These are phyloP conservation scores for Blastobotrys attinorum DNA, from an alignment of 805 yeast genomes.

Conservation along the genomic window DNA sequence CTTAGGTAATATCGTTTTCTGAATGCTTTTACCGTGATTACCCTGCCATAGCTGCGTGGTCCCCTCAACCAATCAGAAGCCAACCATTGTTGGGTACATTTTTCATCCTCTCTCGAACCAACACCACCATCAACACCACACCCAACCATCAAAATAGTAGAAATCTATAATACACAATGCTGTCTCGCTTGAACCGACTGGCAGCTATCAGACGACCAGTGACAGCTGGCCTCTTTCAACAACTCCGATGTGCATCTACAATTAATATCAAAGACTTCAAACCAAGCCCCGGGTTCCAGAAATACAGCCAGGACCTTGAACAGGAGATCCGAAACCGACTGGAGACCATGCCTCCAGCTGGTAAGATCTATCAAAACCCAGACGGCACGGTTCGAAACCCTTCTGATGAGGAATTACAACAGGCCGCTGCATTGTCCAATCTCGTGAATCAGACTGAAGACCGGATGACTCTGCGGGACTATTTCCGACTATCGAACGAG, in stretches of 20 bases:
- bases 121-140: not conserved
- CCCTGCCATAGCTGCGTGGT: no score
- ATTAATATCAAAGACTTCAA: slow-evolving; percentile 16
- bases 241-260: slow-evolving; percentile 1
- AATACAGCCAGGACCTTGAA: slow-evolving; percentile 16
- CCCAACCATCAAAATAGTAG: not conserved
- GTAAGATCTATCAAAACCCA: slow-evolving; percentile 60
- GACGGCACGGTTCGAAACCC: slow-evolving; percentile 72
- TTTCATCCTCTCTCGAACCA: not conserved
- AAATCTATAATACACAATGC: not conserved
- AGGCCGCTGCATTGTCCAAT: slow-evolving; percentile 61
- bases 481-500: slow-evolving; percentile 41
- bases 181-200: not conserved
- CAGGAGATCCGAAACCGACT: slow-evolving; percentile 51
- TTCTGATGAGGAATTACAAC: slow-evolving; percentile 56
- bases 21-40: no score
- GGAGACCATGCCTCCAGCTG: slow-evolving; percentile 54
- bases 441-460: slow-evolving; percentile 42
- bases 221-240: not conserved
- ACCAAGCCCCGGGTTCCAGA: slow-evolving; percentile 17
- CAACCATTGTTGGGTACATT: not conserved
- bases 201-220: not conserved
- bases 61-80: not conserved
- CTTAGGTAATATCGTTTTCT: no score
- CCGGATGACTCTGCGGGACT: slow-evolving; percentile 42